Evolutionary conservation across 768 basidiomycete genomes (phyloP).

Genomic region (Phylloporus rhodoxanthus): DNA sequence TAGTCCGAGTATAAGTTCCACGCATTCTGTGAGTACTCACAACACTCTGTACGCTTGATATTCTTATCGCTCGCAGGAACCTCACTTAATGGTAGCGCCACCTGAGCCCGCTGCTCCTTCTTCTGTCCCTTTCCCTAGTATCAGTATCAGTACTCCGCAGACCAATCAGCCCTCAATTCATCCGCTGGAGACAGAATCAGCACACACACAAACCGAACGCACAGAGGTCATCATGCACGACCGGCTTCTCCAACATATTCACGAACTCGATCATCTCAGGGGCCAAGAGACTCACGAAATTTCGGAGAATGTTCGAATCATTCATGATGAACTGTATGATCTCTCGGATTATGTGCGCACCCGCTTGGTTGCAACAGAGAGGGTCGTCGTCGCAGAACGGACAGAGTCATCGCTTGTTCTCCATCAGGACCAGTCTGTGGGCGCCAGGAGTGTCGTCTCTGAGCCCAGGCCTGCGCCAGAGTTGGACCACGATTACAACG

Average conservation of each 20-base stretch:
- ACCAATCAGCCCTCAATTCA: conserved; percentile 45
- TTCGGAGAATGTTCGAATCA: conserved; percentile 58
- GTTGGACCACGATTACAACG: conserved; percentile 21
- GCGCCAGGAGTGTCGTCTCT: conserved; percentile 38
- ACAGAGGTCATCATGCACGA: conserved; percentile 46
- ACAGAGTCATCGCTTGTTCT: conserved; percentile 15
- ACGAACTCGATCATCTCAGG: conserved; percentile 59
- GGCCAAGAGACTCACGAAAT: conserved; percentile 62
- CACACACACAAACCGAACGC: conserved; percentile 33
- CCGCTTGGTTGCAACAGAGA: conserved; percentile 23
- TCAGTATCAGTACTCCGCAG: conserved; percentile 47
- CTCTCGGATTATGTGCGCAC: conserved; percentile 53
- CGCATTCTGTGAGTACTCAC: conserved; percentile 34
- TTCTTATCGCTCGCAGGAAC: conserved; percentile 21
- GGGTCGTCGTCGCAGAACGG: conserved; percentile 10
- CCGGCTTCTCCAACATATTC: conserved; percentile 46
- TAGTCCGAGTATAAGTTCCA: too few relatives aligned
- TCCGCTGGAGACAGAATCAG: conserved; percentile 41
- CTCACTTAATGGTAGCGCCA: conserved; percentile 29
- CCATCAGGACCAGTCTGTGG: conserved; percentile 40
- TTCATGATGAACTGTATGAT: conserved; percentile 63
- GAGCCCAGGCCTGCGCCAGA: conserved; percentile 25
- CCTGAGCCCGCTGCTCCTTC: conserved; percentile 31
- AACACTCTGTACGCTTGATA: neutral
- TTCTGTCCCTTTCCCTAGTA: conserved; percentile 39